A percentile compares a stretch with the other conserved stretches of the same genome.
These are phyloP conservation scores for Plasmodium relictum DNA, from an alignment of 169 alveolate genomes.

Conservation along the genomic window DNA sequence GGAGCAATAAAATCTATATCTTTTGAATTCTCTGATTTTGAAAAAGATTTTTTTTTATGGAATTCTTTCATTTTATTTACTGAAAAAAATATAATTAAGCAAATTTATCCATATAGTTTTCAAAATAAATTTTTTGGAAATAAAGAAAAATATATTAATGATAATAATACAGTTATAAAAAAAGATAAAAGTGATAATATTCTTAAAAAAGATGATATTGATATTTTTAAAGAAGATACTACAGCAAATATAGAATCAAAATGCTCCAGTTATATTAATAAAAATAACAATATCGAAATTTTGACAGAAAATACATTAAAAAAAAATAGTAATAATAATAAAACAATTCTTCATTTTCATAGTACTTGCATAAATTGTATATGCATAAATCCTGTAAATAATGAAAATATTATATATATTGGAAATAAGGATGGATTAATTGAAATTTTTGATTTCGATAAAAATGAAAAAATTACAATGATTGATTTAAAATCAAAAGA, in stretches of 20 bases:
- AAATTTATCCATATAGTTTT: conserved; percentile 62
- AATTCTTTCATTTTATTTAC: conserved; percentile 65
- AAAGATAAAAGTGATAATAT: not conserved
- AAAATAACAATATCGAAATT: not conserved
- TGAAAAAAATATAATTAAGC: conserved; percentile 44
- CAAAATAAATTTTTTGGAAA: not conserved
- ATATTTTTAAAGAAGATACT: too few relatives aligned
- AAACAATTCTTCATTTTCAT: conserved; percentile 45
- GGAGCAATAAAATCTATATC: conserved; percentile 70
- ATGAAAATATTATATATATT: conserved; percentile 44
- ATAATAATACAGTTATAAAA: too few relatives aligned
- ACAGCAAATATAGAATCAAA: too few relatives aligned
- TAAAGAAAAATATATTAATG: not conserved
- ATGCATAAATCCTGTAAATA: conserved; percentile 31
- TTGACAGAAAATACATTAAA: not conserved
- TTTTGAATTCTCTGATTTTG: conserved; percentile 49
- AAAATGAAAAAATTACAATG: conserved; percentile 27
- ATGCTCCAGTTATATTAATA: not conserved
- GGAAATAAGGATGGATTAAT: conserved; percentile 59
- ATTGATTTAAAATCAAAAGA: conserved; percentile 37
- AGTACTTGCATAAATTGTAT: conserved; percentile 40
- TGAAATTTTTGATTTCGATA: conserved; percentile 69
- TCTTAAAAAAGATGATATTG: not conserved
- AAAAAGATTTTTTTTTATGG: conserved; percentile 68
- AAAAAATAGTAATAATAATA: not conserved